A percentile compares a stretch with the other conserved stretches of the same genome.
Conservation (phyloP, 148 eudicot genomes). For the Drosera capensis region DNA sequence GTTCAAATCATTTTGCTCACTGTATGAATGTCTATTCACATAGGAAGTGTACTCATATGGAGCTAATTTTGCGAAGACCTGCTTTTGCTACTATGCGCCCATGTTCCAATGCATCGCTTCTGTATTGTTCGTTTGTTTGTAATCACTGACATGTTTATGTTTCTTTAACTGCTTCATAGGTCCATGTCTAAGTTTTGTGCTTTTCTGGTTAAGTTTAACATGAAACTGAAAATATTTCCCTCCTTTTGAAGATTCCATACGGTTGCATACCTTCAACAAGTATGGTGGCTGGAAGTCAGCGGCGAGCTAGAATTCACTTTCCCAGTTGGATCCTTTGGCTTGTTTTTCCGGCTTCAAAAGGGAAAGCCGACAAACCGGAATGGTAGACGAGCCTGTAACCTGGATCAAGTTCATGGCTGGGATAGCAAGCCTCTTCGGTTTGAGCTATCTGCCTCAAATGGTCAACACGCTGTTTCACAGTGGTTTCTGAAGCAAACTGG, state of each 20-base stretch:
- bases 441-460: constrained; percentile 24
- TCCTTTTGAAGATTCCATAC: constrained; percentile 32
- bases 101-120: too few species aligned
- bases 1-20: too few species aligned
- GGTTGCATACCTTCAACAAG: constrained; percentile 57
- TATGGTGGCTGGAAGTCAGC: constrained; percentile 70
- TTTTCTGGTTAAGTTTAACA: neutral
- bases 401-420: constrained; percentile 59
- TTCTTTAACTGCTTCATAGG: neutral
- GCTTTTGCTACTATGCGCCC: too few species aligned
- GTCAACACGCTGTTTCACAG: constrained; percentile 22
- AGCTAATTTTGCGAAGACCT: too few species aligned
- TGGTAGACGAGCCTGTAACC: constrained; percentile 14
- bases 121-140: too few species aligned
- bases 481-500: constrained; percentile 25
- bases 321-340: constrained; percentile 39
- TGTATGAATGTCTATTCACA: too few species aligned
- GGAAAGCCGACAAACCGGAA: constrained; percentile 24
- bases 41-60: too few species aligned
- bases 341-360: constrained; percentile 42
- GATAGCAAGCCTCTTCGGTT: constrained; percentile 46
- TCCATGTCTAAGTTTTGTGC: neutral
- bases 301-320: constrained; percentile 49
- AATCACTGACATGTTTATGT: too few species aligned
- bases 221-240: neutral